Evolutionary conservation across 164 flowering plant genomes (phyloP).

Genomic region (Kalanchoe fedtschenkoi): DNA sequence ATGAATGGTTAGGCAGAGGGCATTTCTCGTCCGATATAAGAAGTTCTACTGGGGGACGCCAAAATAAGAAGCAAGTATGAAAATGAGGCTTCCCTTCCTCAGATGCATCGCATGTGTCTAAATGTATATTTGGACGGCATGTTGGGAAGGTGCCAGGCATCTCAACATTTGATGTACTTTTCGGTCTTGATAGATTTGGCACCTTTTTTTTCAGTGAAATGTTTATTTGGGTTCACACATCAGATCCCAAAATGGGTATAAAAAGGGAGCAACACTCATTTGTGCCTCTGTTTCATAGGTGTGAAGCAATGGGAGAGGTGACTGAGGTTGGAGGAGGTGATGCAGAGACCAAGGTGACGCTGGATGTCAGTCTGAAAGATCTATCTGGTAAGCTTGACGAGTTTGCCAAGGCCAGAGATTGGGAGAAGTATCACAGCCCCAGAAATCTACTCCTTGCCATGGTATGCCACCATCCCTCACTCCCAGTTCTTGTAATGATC

Average conservation of each 20-base stretch:
- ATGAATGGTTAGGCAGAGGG: no score
- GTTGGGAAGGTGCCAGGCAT: no score
- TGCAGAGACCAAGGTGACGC: conserved; percentile 1
- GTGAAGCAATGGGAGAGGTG: not conserved
- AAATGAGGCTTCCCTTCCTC: no score
- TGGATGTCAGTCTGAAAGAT: conserved; percentile 43
- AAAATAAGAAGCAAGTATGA: no score
- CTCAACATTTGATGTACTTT: no score
- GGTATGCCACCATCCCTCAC: conserved; percentile 14
- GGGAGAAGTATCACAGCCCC: conserved; percentile 48
- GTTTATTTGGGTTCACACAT: not conserved
- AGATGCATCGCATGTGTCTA: no score
- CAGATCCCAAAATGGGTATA: not conserved
- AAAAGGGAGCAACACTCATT: not conserved
- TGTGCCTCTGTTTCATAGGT: not conserved
- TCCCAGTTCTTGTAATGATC: no score
- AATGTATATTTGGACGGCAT: no score
- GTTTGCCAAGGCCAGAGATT: conserved; percentile 32
- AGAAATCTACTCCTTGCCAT: conserved; percentile 39
- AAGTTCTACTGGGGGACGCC: no score
- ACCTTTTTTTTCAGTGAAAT: no score
- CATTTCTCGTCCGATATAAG: no score
- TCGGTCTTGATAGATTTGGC: no score
- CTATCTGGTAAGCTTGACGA: conserved; percentile 42
- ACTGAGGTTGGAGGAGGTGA: not conserved